phyloP scores from a whole-genome alignment of 2,329 filamentous ascomycete genomes.

The Fusarium albosuccineum region DNA sequence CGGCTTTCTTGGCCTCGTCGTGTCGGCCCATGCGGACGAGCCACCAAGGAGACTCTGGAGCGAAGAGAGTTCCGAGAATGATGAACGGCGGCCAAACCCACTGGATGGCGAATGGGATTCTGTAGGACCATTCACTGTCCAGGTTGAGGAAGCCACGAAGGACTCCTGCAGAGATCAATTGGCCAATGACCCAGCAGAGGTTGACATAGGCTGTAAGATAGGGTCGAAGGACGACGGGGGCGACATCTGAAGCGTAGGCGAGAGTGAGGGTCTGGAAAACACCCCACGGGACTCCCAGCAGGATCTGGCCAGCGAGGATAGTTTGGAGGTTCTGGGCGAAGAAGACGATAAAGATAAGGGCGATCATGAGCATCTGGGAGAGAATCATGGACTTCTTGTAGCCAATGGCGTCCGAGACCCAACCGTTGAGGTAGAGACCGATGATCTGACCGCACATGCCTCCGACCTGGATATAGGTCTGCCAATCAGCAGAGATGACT shows the following conservation, averaged over 20 bases:
- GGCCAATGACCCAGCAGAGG: slow-evolving; percentile 64
- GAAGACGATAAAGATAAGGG: slow-evolving; percentile 71
- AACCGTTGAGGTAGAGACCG: slow-evolving; percentile 72
- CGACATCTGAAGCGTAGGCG: slow-evolving; percentile 76
- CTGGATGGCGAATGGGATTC: slow-evolving; percentile 62
- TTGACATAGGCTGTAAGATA: slow-evolving; percentile 64
- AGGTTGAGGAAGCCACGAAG: slow-evolving; percentile 56
- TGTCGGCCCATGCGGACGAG: slow-evolving; percentile 50
- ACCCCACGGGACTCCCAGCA: slow-evolving; percentile 69
- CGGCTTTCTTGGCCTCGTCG: slow-evolving; percentile 31
- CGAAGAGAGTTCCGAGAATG: slow-evolving; percentile 56
- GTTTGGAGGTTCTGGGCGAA: slow-evolving; percentile 67
- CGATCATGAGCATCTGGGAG: slow-evolving; percentile 62
- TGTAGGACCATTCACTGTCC: slow-evolving; percentile 59
- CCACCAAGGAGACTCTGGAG: slow-evolving; percentile 65
- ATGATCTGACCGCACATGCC: slow-evolving; percentile 70
- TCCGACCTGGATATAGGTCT: slow-evolving; percentile 54
- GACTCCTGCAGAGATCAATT: slow-evolving; percentile 59
- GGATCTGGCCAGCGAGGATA: slow-evolving; percentile 68
- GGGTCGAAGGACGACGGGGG: slow-evolving; percentile 67
- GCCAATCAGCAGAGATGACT: slow-evolving; percentile 43
- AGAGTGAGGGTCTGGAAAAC: slow-evolving; percentile 66
- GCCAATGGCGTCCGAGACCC: slow-evolving; percentile 70
- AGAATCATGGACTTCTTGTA: slow-evolving; percentile 71
- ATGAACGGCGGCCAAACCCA: slow-evolving; percentile 63